Base-by-base conservation (phyloP, 2,329 filamentous ascomycete genomes). In the Penicillium sp. region DNA sequence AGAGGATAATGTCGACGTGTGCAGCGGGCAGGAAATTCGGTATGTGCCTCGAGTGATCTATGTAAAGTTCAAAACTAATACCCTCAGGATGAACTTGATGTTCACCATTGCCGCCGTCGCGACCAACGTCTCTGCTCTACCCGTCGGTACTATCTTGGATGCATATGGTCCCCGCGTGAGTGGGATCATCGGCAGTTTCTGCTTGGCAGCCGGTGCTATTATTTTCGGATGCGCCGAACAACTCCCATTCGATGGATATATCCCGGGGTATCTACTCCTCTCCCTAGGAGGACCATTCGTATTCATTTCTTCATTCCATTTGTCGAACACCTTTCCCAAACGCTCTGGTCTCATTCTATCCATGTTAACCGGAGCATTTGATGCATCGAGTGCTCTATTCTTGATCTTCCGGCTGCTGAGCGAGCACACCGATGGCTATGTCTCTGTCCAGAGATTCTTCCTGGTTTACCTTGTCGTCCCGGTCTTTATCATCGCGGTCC, bases 51-150 rank as follows among this genome's bases (percentile, higher is more conserved):
- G 11, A 42, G n/a, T 42, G 8, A 6, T 22, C 10, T 19, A 10
- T 7, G n/a, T 8, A 19, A 39, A 11, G 21, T 6, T 24, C 8
- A 16, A 16, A 24, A 42, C 48, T 24, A 78, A 39, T 39, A 39
- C 3, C 5, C 19, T 13, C 19, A 42, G 76, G 61, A 82, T 96
- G 56, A 96, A 96, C 71, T 79, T 96, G 66, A 96, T 96, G 88
- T 96, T 96, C 79, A 95, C 91, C 10, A 84, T 92, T 37, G 91
- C 92, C 26, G 92, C 91, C 24, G 92, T 96, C 3, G 89, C 86
- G 10, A 95, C 92, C 45, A 96, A 96, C 67, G 88, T 96, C 19
- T 90, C 87, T 44, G 91, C 92, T 35, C 81, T 96, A 2, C 90
- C 91, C 1, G 87, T 96, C 26, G 92, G 93, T 46, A 90, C 90